phyloP scores from a whole-genome alignment of 345 rosid species.

The Turnera subulata region DNA sequence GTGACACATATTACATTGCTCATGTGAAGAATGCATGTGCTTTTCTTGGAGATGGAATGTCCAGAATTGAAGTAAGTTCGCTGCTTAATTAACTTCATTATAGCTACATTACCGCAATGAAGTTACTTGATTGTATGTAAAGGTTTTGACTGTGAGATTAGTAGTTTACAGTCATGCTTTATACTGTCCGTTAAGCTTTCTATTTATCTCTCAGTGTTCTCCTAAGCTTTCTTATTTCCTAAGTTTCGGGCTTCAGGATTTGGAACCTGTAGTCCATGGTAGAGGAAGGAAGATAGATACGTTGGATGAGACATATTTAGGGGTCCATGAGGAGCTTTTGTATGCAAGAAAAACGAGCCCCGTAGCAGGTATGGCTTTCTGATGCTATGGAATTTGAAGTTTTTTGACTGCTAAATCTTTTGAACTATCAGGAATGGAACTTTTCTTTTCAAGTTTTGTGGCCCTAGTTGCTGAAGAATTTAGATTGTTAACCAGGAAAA shows the following conservation, averaged over 20 bases:
- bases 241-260: conserved; percentile 36
- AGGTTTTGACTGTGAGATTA: too few relatives aligned
- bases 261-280: conserved; percentile 88
- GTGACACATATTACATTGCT: conserved; percentile 89
- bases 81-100: neutral
- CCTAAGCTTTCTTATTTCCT: neutral
- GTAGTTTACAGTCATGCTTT: too few relatives aligned
- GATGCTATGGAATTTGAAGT: too few relatives aligned
- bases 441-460: too few relatives aligned
- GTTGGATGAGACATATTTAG: conserved; percentile 78
- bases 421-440: too few relatives aligned
- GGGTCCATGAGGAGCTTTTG: conserved; percentile 67
- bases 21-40: conserved; percentile 96
- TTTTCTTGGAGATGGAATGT: conserved; percentile 94
- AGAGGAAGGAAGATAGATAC: conserved; percentile 73
- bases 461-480: too few relatives aligned
- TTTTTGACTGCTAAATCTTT: too few relatives aligned
- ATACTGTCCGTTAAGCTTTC: neutral
- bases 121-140: too few relatives aligned
- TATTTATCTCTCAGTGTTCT: neutral
- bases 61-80: conserved; percentile 72
- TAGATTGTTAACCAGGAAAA: too few relatives aligned
- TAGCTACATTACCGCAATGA: too few relatives aligned
- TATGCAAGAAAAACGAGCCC: conserved; percentile 23
- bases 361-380: too few relatives aligned